phyloP scores from a whole-genome alignment of 2,329 filamentous ascomycete species.

The Diaporthe amygdali region DNA sequence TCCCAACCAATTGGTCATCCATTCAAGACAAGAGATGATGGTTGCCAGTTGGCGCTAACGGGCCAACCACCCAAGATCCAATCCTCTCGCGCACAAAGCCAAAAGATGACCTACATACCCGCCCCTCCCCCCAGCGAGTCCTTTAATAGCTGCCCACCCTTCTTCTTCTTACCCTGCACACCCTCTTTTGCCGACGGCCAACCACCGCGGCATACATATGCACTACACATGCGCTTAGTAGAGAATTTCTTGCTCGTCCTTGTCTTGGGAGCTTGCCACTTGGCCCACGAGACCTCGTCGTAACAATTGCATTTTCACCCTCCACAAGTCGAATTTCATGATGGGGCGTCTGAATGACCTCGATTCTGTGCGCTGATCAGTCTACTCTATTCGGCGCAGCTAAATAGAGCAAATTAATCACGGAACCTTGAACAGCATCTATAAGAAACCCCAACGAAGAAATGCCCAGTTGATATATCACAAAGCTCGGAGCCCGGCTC shows the following conservation, averaged over 20 bases:
- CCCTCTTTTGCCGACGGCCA: neutral
- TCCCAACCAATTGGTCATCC: neutral
- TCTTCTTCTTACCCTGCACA: neutral
- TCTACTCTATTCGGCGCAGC: neutral
- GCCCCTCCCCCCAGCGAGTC: slow-evolving; percentile 5
- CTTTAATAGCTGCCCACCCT: neutral
- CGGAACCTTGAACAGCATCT: neutral
- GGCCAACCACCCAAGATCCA: neutral
- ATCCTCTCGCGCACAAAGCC: neutral
- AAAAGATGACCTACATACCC: slow-evolving; percentile 20
- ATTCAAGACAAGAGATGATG: neutral
- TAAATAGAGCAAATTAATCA: too few species aligned
- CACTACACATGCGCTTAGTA: neutral
- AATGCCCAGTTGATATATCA: neutral
- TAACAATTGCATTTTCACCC: neutral
- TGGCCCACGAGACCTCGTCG: neutral
- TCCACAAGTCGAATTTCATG: neutral
- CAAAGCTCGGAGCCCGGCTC: neutral
- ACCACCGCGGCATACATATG: neutral
- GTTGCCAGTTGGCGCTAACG: slow-evolving; percentile 17
- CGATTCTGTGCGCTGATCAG: neutral
- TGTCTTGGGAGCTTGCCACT: neutral
- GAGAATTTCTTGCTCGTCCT: neutral
- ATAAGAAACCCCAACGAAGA: neutral
- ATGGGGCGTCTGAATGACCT: neutral